Conservation (phyloP, 208 protist species). For the Kentomonas sorsogonicus region DNA sequence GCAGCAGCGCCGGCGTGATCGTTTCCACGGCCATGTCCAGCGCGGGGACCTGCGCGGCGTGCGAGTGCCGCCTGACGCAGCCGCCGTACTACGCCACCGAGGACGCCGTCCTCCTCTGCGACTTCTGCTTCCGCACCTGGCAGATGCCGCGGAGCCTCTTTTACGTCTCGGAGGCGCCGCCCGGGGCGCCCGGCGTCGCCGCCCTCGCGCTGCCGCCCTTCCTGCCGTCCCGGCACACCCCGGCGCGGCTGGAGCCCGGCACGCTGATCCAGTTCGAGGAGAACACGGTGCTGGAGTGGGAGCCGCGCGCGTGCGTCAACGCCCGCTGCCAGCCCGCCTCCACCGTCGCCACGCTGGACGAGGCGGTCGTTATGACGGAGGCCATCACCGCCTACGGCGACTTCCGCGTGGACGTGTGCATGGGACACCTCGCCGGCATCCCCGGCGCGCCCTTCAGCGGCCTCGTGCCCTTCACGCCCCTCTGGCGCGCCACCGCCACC, state of each 20-base stretch:
- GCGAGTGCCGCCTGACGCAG: conserved; percentile 23
- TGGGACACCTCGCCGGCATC: conserved; percentile 67
- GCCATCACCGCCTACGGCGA: conserved; percentile 39
- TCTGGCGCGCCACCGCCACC: no score
- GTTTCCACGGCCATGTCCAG: conserved; percentile 5
- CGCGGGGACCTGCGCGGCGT: conserved; percentile 25
- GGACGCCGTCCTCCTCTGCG: conserved; percentile 53
- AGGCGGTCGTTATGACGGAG: conserved; percentile 59
- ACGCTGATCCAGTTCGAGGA: conserved; percentile 77
- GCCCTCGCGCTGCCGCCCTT: conserved; percentile 39
- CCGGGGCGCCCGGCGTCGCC: no score
- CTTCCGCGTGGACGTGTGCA: conserved; percentile 50
- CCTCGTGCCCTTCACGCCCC: conserved; percentile 57
- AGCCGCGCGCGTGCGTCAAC: conserved; percentile 62
- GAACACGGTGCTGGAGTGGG: conserved; percentile 63
- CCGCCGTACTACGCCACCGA: conserved; percentile 67
- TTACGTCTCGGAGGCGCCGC: conserved; percentile 24
- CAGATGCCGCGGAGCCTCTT: conserved; percentile 70
- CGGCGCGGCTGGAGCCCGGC: conserved; percentile 38
- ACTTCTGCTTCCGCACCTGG: conserved; percentile 78
- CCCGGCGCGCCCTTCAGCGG: conserved; percentile 72
- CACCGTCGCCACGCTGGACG: conserved; percentile 43
- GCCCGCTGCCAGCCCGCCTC: conserved; percentile 35
- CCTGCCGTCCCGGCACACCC: conserved; percentile 50
- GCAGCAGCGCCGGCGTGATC: not conserved